Evolutionary conservation across 148 eudicot species (phyloP), one percentile per base, ranked within the genome.

Genomic region (Vaccinium myrtillus): DNA sequence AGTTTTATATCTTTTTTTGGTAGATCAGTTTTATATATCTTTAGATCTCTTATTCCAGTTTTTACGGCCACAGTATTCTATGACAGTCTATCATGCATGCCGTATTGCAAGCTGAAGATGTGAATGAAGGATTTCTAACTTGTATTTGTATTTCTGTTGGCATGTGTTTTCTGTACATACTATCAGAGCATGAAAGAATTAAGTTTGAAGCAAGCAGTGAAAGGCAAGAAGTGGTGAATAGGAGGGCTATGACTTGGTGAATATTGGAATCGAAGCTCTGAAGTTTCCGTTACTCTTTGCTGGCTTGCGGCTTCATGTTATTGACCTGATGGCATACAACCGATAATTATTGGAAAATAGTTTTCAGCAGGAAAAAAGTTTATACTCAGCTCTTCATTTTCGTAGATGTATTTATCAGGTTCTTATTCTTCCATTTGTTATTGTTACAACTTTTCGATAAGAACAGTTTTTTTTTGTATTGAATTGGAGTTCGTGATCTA

Each of bases 171-270:
- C 9, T 79, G 18, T 48, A 32, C 83, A 19, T 77, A 5, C 18
- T 16, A 54, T 50, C 91, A 93, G 95, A 89, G 89, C 78, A 86
- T 86, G 77, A 87, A 83, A 84, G 90, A 86, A 86, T 61, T 86
- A 69, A 85, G 86, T 81, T 84, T 88, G 85, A 91, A 89, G 83
- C 91, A 89, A 83, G 90, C 87, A 59, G 88, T 86, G 85, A 83
- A 81, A 70, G 84, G 82, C 77, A 79, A 87, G 32, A 89, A 84
- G 80, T 87, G 85, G 59, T 85, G 78, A 87, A 84, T 65, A 86
- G 91, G 46, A 43, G 46, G 46, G 73, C 86, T 87, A 91, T 76
- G 84, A 82, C 71, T 83, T 75, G 86, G 49, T 51, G 39, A 59
- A 75, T 54, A 67, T 32, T 16, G 19, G 67, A 70, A 70, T 85